Base-by-base conservation (phyloP, 495 filamentous ascomycete species). In the Cudoniella acicularis region DNA sequence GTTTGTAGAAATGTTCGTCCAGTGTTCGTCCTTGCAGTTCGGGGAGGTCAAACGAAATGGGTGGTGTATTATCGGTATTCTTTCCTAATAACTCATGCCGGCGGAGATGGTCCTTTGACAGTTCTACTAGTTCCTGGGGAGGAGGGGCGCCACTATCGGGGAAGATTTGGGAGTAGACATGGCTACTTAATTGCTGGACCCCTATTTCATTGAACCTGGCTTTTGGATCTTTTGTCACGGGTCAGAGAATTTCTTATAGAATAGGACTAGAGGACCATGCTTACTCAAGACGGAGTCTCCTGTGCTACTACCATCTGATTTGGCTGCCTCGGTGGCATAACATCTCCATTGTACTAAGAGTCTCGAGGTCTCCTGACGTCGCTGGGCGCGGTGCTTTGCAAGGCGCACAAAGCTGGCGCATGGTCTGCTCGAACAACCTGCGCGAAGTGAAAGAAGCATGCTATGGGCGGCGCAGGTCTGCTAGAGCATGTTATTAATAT, bases 1-100 rank as follows among this genome's bases (percentile, higher is more conserved):
- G 82, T 69, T 84, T 92, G 77, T 90, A 78, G 68, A 99, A 99
- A 72, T 99, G 94, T 64, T 98, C 95, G 70, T 98, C 95, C 22
- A 99, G 73, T 0, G 90, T 88, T 24, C 78, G 65, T 3, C 94
- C 95, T 52, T 89, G 87, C 9, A 99, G 81, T 17, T 73, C 64
- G 0, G 94, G 94, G 0, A 99, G 74, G 60, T 96, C 84, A 69
- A 98, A 97, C 40, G 81, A 86, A 66, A 98, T 85, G 0, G 94
- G 90, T 3, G 82, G 75, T 6, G 79, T 76, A 26, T 79, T 83
- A 66, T 89, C 91, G 65, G 86, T 87, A 52, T 88, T 92, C 79
- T 96, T 98, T 17, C 90, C 94, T 20, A 88, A 77, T n/a, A 99
- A 78, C 41, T 93, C 85, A 75, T 99, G 95, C 42, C 87, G 86